Evolutionary conservation across 495 filamentous ascomycete species (phyloP), one percentile per base, ranked within the genome.

Genomic region (Podospora pseudocomata): DNA sequence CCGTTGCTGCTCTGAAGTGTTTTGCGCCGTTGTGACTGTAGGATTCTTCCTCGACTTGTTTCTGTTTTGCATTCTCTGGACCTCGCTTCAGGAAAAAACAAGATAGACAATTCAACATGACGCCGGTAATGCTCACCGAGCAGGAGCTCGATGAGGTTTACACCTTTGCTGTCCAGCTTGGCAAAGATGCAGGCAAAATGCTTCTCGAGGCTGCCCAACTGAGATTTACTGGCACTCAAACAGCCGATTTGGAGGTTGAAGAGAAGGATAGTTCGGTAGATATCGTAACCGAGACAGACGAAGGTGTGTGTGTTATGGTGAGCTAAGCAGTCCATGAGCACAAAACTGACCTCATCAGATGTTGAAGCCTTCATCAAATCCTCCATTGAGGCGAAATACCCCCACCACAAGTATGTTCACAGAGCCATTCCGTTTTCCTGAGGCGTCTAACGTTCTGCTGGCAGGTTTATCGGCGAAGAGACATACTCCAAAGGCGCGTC

Each of bases 401-500:
- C 89, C 16, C 65, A 77, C 3, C 89, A 91, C 77, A 82, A 86
- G 87, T 89, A 58, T 54, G 86, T 23, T 20, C 23, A 19, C 28
- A 15, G 27, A 4, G 26, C 44, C 19, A 27, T n/a, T 5, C 53
- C 7, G 28, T 18, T 44, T 13, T 7, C 26, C 55, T 4, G 55
- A 23, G 55, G 15, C 59, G 15, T 60, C 27, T 63, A 44, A 70
- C 60, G 20, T 39, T 49, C 39, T 49, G 15, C 30, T 16, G 15
- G 7, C 69, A 89, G 87, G 71, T 91, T 92, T 77, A 80, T 92
- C 67, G 89, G 89, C 56, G 89, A 92, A 79, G 89, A 91, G 75
- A 83, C 83, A 30, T 91, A 92, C 72, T 86, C 86, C 55, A 86
- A 87, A 72, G 83, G 86, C 27, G 30, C 79, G 16, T 79, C 82